Evolutionary conservation across 2,329 filamentous ascomycete genomes (phyloP), one percentile per base, ranked within the genome.

Genomic region (Parasarocladium wereldwijsianum): DNA sequence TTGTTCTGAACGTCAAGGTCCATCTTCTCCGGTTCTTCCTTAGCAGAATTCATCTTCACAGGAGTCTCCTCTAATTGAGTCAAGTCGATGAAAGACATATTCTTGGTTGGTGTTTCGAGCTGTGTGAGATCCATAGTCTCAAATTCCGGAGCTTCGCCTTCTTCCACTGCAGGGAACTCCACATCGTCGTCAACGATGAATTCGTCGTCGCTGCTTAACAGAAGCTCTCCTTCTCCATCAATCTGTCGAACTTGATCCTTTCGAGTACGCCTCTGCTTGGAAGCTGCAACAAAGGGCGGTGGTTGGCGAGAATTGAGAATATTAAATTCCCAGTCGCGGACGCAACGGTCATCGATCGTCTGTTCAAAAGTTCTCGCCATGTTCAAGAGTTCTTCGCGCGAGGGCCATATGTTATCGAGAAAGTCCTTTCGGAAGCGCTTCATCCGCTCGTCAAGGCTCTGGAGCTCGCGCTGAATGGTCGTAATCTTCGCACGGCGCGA

Each of bases 281-380:
- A 24, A 9, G 6, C 25, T 12, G n/a, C n/a, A n/a, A n/a, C n/a
- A n/a, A n/a, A n/a, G 3, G 55, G 48, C 1, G 62, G 60, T 26
- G 52, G 51, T 10, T 33, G 25, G 5, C 52, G 55, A 12, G 54
- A 55, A 22, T 51, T 49, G 4, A 74, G 51, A 15, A 66, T 40
- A 6, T 47, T 38, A n/a, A 66, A 54, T 3, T 57, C 45, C 67
- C 68, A 76, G 6, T 45, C 42, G 7, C 62, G 46, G 22, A 67
- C 50, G 41, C 76, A 57, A 28, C 67, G 65, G 32, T 78, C 65
- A 20, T 69, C 64, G 1, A 93, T 52, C 4, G 64, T 83, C 4
- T 60, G 55, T 35, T 87, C 73, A 32, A 93, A 54, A 20, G 55
- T 64, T 8, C 54, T 50, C 28, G 73, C 72, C 40, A 72, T 67